phyloP scores from a whole-genome alignment of 1,284 basidiomycete species.

The Fomes fomentarius region DNA sequence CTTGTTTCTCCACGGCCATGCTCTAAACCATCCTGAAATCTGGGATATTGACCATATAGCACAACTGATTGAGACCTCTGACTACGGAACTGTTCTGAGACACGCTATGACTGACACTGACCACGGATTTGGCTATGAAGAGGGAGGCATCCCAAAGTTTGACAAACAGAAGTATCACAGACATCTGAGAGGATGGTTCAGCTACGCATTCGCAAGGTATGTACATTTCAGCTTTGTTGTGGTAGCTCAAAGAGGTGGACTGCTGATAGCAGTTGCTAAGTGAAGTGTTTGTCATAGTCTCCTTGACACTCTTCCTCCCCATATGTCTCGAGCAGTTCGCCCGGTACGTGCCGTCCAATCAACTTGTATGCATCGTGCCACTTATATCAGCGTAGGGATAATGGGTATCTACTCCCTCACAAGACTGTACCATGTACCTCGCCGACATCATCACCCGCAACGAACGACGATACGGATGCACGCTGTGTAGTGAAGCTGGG shows the following conservation, averaged over 20 bases:
- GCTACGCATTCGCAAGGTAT: slow-evolving; percentile 78
- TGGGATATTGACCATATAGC: neutral
- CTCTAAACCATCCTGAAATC: neutral
- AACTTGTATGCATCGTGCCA: neutral
- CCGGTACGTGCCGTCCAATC: slow-evolving; percentile 20
- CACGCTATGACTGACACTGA: neutral
- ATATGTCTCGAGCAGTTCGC: slow-evolving; percentile 86
- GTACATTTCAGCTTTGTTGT: neutral
- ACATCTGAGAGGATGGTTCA: slow-evolving; percentile 71
- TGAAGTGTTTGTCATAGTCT: slow-evolving; percentile 83
- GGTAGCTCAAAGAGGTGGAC: neutral
- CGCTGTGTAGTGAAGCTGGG: slow-evolving; percentile 77
- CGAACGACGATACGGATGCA: slow-evolving; percentile 32
- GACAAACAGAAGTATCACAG: slow-evolving; percentile 33
- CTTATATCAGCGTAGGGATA: slow-evolving; percentile 52
- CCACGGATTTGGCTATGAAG: neutral
- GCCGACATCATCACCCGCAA: slow-evolving; percentile 22
- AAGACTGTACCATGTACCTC: slow-evolving; percentile 51
- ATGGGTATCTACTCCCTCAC: slow-evolving; percentile 72
- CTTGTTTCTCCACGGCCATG: neutral
- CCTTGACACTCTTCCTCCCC: slow-evolving; percentile 78
- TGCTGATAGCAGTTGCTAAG: slow-evolving; percentile 39
- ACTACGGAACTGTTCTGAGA: neutral
- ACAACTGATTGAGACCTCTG: neutral
- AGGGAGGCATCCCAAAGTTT: slow-evolving; percentile 10